phyloP scores from a whole-genome alignment of 176 grass and related monocot genomes.

The Zea mays region DNA sequence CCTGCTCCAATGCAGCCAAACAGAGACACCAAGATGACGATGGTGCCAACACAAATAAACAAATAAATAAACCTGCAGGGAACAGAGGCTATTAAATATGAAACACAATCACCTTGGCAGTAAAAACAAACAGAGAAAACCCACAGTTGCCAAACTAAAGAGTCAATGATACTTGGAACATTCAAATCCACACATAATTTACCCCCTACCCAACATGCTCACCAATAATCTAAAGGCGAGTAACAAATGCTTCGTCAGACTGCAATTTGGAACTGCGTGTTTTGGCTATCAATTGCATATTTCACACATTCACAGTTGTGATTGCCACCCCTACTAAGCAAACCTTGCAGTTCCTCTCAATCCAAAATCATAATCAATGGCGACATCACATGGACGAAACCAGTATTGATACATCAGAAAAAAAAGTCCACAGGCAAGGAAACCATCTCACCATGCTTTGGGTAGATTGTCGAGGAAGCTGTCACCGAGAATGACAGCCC shows the following conservation, averaged over 20 bases:
- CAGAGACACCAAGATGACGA: conserved; percentile 66
- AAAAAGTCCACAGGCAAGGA: neutral
- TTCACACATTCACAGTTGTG: neutral
- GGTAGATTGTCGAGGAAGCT: conserved; percentile 71
- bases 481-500: conserved; percentile 54
- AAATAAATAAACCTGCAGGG: conserved; percentile 80
- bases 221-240: conserved; percentile 4
- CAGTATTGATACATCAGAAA: conserved; percentile 7
- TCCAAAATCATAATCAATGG: conserved; percentile 19
- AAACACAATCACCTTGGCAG: neutral
- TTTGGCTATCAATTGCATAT: neutral
- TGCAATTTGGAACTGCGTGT: neutral
- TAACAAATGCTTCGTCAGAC: neutral
- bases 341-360: neutral
- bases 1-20: conserved; percentile 75
- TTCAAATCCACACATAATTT: neutral
- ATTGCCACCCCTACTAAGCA: neutral
- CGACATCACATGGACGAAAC: neutral
- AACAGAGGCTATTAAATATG: conserved; percentile 12
- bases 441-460: conserved; percentile 75
- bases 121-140: conserved; percentile 27
- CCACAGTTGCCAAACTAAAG: neutral
- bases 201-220: neutral
- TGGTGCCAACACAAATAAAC: conserved; percentile 68
- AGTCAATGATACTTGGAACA: too few relatives aligned